phyloP scores from a whole-genome alignment of 352 stramenopile species.

The Salisapilia sapeloensis region DNA sequence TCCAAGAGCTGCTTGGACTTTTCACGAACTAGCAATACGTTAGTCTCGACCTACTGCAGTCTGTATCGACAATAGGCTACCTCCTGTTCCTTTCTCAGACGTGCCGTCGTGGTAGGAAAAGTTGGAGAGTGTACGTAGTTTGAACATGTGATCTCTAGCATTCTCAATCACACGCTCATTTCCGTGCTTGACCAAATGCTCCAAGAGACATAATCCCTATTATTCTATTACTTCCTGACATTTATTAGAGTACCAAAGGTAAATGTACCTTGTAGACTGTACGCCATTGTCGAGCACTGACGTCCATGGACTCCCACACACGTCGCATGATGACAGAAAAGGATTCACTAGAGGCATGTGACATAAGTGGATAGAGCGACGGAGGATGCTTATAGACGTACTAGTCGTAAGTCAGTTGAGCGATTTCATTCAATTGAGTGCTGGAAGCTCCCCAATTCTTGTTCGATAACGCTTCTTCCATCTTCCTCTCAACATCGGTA shows the following conservation, averaged over 20 bases:
- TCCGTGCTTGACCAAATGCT: conserved; percentile 97
- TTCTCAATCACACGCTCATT: conserved; percentile 96
- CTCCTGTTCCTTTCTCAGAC: conserved; percentile 69
- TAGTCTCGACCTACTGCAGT: too few species aligned
- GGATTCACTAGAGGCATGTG: conserved; percentile 44
- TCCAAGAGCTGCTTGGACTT: conserved; percentile 82
- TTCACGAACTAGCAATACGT: conserved; percentile 41
- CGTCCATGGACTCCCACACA: conserved; percentile 91
- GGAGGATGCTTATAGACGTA: conserved; percentile 10
- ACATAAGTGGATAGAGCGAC: too few species aligned
- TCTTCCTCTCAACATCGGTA: conserved; percentile 76
- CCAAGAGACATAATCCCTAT: conserved; percentile 82
- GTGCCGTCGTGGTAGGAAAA: conserved; percentile 83
- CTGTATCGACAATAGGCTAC: conserved; percentile 11
- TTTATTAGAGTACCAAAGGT: conserved; percentile 12
- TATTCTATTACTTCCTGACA: neutral
- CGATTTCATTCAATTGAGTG: conserved; percentile 96
- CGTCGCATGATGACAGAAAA: conserved; percentile 84
- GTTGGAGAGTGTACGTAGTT: conserved; percentile 69
- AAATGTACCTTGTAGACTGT: conserved; percentile 89
- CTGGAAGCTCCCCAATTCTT: conserved; percentile 99
- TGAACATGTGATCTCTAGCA: conserved; percentile 88
- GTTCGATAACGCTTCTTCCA: conserved; percentile 94
- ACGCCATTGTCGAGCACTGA: conserved; percentile 85
- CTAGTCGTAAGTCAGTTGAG: conserved; percentile 94